A percentile compares a stretch with the other conserved stretches of the same genome.
phyloP scores from a whole-genome alignment of 768 basidiomycete species.

The Ramaria sp. region DNA sequence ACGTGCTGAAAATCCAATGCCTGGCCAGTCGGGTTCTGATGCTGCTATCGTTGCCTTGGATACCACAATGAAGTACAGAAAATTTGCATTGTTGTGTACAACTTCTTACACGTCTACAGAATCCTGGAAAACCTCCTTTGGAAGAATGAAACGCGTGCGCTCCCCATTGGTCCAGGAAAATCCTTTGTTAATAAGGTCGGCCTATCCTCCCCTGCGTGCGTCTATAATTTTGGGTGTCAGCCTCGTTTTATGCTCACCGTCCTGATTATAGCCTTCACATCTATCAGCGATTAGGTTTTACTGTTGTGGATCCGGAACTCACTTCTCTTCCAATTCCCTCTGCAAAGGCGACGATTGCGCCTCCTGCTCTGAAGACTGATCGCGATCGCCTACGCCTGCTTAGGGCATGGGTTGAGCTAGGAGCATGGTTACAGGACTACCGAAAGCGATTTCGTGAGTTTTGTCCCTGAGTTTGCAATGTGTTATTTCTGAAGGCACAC shows the following conservation, averaged over 20 bases:
- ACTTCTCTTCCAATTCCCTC: not conserved
- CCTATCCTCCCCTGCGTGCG: constrained; percentile 53
- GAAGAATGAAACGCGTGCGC: constrained; percentile 51
- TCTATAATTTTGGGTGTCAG: constrained; percentile 5
- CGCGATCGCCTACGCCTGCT: constrained; percentile 52
- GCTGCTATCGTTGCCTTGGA: constrained; percentile 51
- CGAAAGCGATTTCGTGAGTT: constrained; percentile 34
- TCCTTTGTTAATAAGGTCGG: constrained; percentile 58
- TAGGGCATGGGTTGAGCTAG: constrained; percentile 71
- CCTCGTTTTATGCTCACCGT: constrained; percentile 9
- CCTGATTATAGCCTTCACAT: constrained; percentile 24
- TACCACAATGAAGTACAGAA: constrained; percentile 52
- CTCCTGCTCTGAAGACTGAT: constrained; percentile 42
- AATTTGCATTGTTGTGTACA: not conserved
- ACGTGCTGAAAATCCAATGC: constrained; percentile 45
- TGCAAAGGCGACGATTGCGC: constrained; percentile 32
- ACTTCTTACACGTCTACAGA: constrained; percentile 26
- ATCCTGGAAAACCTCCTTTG: constrained; percentile 69
- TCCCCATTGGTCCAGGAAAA: constrained; percentile 37
- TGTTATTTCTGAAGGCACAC: not conserved
- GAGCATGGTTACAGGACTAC: constrained; percentile 56
- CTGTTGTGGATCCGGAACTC: constrained; percentile 12
- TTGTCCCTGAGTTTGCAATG: not conserved
- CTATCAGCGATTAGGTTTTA: constrained; percentile 33
- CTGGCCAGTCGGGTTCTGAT: constrained; percentile 43